phyloP scores from a whole-genome alignment of 306 rosid species.

The Malus sylvestris region DNA sequence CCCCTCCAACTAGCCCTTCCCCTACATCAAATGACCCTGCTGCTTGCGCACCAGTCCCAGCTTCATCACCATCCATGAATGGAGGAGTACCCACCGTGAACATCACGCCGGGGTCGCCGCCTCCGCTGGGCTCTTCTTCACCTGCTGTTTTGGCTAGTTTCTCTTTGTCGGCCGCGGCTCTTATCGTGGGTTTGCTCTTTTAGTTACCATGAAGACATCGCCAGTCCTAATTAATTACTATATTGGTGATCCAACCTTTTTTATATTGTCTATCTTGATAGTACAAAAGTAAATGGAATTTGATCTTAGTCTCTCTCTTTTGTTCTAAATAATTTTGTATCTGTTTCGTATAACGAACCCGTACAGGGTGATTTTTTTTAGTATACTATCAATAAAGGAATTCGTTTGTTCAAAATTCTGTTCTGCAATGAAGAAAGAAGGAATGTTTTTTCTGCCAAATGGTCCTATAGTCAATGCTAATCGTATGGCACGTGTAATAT shows the following conservation, averaged over 20 bases:
- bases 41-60: not conserved
- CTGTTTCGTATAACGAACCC: not conserved
- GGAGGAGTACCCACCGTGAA: not conserved
- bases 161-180: not conserved
- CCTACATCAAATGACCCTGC: not conserved
- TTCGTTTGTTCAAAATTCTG: not conserved
- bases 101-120: not conserved
- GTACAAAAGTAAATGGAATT: too few species aligned
- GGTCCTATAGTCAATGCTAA: too few species aligned
- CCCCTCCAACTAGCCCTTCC: not conserved
- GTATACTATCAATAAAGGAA: not conserved
- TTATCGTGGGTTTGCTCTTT: not conserved
- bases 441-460: too few species aligned
- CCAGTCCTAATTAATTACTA: not conserved
- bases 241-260: not conserved
- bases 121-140: not conserved
- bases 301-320: too few species aligned
- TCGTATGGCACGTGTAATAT: too few species aligned
- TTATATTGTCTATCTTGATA: too few species aligned
- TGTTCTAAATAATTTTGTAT: not conserved
- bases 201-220: not conserved
- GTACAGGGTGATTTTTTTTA: not conserved
- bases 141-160: not conserved
- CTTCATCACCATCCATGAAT: not conserved
- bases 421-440: too few species aligned